phyloP scores from a whole-genome alignment of 352 stramenopile species.

The Ochromonadaceae sp. region DNA sequence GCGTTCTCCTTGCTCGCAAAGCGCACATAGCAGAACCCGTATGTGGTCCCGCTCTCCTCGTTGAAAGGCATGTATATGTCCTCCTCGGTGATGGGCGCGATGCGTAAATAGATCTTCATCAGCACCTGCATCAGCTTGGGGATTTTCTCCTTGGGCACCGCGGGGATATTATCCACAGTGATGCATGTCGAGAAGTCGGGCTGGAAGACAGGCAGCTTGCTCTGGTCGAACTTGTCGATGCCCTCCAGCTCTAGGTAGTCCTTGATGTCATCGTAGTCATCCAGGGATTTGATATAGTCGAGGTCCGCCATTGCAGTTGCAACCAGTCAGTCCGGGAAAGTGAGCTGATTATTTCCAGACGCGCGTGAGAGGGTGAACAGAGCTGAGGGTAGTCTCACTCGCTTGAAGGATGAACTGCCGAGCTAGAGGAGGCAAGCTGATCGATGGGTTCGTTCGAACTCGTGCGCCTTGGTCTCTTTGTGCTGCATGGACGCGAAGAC shows the following conservation, averaged over 20 bases:
- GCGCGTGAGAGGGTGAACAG: too few relatives aligned
- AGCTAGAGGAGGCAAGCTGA: too few relatives aligned
- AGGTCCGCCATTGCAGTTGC: too few relatives aligned
- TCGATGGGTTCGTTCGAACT: too few relatives aligned
- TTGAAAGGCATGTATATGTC: slow-evolving; percentile 49
- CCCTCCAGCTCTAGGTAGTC: neutral
- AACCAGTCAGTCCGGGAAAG: too few relatives aligned
- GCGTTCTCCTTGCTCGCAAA: slow-evolving; percentile 43
- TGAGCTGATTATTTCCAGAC: too few relatives aligned
- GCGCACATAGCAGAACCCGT: slow-evolving; percentile 54
- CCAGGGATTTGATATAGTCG: neutral
- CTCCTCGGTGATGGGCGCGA: slow-evolving; percentile 34
- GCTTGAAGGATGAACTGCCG: too few relatives aligned
- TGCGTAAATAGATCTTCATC: slow-evolving; percentile 43
- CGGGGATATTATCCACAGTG: slow-evolving; percentile 54
- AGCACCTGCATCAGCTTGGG: slow-evolving; percentile 53
- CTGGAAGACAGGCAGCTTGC: slow-evolving; percentile 23
- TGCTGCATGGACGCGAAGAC: too few relatives aligned
- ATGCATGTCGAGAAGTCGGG: slow-evolving; percentile 48
- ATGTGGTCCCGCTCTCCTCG: slow-evolving; percentile 35
- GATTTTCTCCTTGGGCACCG: slow-evolving; percentile 46
- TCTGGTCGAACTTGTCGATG: slow-evolving; percentile 8
- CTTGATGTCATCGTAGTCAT: slow-evolving; percentile 13
- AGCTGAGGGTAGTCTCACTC: too few relatives aligned
- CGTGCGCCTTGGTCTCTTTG: too few relatives aligned